phyloP scores from a whole-genome alignment of 2,329 filamentous ascomycete genomes.

The Canariomyces notabilis region DNA sequence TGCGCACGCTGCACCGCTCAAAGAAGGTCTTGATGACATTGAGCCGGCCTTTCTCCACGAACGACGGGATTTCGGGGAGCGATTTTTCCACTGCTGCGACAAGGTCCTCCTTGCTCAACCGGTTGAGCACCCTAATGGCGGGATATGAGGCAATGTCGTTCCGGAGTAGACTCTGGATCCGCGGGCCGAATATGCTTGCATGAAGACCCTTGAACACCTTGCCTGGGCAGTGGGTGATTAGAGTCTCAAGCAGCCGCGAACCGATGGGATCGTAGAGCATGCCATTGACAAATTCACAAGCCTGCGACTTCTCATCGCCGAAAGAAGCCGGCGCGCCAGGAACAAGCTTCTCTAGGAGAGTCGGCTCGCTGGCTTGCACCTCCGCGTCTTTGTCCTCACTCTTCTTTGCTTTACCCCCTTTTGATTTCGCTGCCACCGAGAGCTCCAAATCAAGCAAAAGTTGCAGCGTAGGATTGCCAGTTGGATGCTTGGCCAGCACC shows the following conservation, averaged over 20 bases:
- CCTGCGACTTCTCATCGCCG: conserved; percentile 65
- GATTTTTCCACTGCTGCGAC: conserved; percentile 67
- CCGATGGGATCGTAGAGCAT: conserved; percentile 88
- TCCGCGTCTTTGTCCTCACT: conserved; percentile 34
- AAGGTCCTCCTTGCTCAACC: conserved; percentile 82
- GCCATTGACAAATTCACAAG: conserved; percentile 72
- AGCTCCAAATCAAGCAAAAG: conserved; percentile 84
- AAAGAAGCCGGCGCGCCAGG: conserved; percentile 70
- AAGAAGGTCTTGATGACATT: conserved; percentile 77
- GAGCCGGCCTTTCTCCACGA: conserved; percentile 71
- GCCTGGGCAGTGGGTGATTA: conserved; percentile 74
- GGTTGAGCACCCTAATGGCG: conserved; percentile 73
- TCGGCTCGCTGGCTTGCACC: conserved; percentile 30
- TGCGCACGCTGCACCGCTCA: conserved; percentile 70
- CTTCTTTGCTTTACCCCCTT: conserved; percentile 45
- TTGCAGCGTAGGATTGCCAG: conserved; percentile 90
- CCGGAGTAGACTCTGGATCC: conserved; percentile 73
- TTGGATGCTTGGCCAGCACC: conserved; percentile 79
- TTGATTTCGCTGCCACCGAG: conserved; percentile 60
- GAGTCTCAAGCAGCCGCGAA: conserved; percentile 81
- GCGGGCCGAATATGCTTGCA: conserved; percentile 69
- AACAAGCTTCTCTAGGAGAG: conserved; percentile 71
- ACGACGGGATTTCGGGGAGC: conserved; percentile 62
- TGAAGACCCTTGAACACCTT: conserved; percentile 90
- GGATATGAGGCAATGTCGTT: conserved; percentile 91